These are phyloP conservation scores for Russula brevipes DNA, from an alignment of 768 basidiomycete species.

Conservation along the genomic window DNA sequence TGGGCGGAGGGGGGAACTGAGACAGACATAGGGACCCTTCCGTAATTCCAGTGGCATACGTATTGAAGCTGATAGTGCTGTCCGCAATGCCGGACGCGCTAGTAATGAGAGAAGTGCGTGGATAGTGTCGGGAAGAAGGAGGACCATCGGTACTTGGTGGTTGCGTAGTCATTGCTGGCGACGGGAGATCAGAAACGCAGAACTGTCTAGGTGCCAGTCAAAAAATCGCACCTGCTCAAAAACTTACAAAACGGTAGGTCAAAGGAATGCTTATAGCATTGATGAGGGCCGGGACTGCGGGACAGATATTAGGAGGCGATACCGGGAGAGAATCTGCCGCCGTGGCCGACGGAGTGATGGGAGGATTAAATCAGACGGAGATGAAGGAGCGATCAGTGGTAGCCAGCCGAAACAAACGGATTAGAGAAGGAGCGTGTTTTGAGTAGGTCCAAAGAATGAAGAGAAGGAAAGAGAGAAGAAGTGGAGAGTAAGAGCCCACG, in stretches of 20 bases:
- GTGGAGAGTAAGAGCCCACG: not conserved
- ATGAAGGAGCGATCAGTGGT: not conserved
- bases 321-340: not conserved
- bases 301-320: not conserved
- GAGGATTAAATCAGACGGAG: not conserved
- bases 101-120: slow-evolving; percentile 43
- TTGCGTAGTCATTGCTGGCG: slow-evolving; percentile 14
- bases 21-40: slow-evolving; percentile 39
- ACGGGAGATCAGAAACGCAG: not conserved
- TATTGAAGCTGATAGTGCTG: slow-evolving; percentile 47
- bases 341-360: not conserved
- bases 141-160: not conserved
- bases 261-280: slow-evolving; percentile 3
- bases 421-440: not conserved
- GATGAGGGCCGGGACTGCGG: not conserved
- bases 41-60: slow-evolving; percentile 29
- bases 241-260: not conserved
- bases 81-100: slow-evolving; percentile 53
- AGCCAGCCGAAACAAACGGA: not conserved
- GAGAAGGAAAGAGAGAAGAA: not conserved
- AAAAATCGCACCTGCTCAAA: not conserved
- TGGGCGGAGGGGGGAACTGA: slow-evolving; percentile 51
- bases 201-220: not conserved
- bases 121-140: slow-evolving; percentile 30
- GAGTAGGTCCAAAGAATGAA: not conserved